These are phyloP conservation scores for Purshia tridentata DNA, from an alignment of 306 rosid genomes.

Conservation along the genomic window DNA sequence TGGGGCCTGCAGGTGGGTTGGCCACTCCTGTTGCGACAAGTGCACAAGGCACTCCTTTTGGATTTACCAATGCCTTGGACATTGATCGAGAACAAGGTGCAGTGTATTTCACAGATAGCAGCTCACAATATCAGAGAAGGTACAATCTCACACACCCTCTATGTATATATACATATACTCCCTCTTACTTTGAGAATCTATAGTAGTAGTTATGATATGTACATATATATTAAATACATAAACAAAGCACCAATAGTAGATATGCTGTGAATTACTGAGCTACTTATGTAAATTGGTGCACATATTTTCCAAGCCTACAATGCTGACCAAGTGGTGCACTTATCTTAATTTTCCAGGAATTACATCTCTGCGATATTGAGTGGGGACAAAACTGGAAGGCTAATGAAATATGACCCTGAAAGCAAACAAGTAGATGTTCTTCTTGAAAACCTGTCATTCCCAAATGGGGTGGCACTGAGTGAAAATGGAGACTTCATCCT, in stretches of 20 bases:
- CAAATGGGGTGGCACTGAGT: constrained; percentile 74
- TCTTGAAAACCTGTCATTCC: constrained; percentile 52
- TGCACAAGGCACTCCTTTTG: constrained; percentile 33
- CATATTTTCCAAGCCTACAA: no score
- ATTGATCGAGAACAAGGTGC: constrained; percentile 46
- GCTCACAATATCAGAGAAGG: constrained; percentile 63
- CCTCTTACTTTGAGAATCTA: no score
- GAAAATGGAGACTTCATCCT: constrained; percentile 50
- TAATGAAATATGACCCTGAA: constrained; percentile 69
- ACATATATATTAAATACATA: no score
- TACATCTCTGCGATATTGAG: constrained; percentile 48
- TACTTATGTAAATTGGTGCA: no score
- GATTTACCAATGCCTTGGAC: constrained; percentile 58
- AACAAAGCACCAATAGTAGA: no score
- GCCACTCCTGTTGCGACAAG: constrained; percentile 26
- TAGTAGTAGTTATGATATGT: no score
- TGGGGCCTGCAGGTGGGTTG: constrained; percentile 54
- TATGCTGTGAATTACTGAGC: no score
- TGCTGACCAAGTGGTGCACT: not conserved
- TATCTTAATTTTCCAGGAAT: constrained; percentile 41
- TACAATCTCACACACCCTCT: not conserved
- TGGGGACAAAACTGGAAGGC: constrained; percentile 56
- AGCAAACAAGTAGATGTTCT: constrained; percentile 41
- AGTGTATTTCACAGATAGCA: constrained; percentile 65
- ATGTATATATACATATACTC: no score